Evolutionary conservation across 2,329 filamentous ascomycete genomes (phyloP).

Genomic region (Corynespora cassiicola): DNA sequence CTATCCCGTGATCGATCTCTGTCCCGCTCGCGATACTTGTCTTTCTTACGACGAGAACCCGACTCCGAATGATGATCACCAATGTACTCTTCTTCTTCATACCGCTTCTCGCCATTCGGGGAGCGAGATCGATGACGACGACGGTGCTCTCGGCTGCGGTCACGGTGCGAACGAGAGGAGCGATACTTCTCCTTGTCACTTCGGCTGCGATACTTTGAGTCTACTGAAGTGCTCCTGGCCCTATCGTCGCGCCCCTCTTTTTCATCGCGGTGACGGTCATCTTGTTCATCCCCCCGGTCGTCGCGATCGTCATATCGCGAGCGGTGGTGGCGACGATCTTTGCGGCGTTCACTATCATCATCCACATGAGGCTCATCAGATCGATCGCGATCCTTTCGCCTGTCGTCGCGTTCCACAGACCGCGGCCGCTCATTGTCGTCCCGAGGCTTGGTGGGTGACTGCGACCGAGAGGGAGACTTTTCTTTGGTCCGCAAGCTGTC

Average conservation of each 20-base stretch:
- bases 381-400: conserved; percentile 56
- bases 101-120: conserved; percentile 33
- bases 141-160: conserved; percentile 53
- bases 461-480: conserved; percentile 50
- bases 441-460: conserved; percentile 36
- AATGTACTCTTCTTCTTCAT: conserved; percentile 37
- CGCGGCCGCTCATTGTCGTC: conserved; percentile 28
- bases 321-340: conserved; percentile 55
- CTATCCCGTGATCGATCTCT: conserved; percentile 41
- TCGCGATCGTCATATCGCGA: conserved; percentile 51
- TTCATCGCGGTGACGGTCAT: conserved; percentile 48
- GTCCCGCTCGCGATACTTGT: conserved; percentile 38
- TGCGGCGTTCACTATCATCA: conserved; percentile 41
- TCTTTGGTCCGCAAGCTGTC: conserved; percentile 41
- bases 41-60: conserved; percentile 44
- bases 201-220: conserved; percentile 65
- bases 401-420: conserved; percentile 54
- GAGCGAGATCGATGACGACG: conserved; percentile 53
- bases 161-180: conserved; percentile 54
- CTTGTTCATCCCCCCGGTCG: conserved; percentile 41
- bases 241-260: conserved; percentile 60
- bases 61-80: conserved; percentile 33
- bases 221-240: conserved; percentile 71
- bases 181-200: conserved; percentile 51
- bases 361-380: conserved; percentile 54